Conservation (phyloP, 441 rosid genomes). For the Gossypium aridum region DNA sequence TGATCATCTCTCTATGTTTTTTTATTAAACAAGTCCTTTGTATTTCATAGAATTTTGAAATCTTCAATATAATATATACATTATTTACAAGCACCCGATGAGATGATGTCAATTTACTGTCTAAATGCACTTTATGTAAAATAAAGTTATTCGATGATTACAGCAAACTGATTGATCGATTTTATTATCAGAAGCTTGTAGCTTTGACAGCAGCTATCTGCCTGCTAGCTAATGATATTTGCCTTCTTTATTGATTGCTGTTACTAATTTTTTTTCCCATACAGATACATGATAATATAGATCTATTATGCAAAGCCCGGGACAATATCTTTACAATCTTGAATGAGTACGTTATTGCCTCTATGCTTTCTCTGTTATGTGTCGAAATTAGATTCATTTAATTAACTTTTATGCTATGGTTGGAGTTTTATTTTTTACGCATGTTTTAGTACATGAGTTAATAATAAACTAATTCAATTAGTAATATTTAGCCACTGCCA, state of each 20-base stretch:
- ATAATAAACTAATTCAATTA: too few relatives aligned
- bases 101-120: neutral
- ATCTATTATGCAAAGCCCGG: constrained; percentile 58
- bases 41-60: neutral
- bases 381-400: neutral
- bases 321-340: constrained; percentile 67
- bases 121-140: neutral
- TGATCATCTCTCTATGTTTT: neutral
- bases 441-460: too few relatives aligned
- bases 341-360: constrained; percentile 52
- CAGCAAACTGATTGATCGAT: neutral
- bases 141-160: neutral
- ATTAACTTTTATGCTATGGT: neutral
- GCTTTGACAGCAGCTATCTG: neutral
- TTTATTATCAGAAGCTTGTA: neutral
- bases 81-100: too few relatives aligned
- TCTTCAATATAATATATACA: too few relatives aligned
- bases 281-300: constrained; percentile 70
- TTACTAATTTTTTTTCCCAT: neutral
- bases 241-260: neutral
- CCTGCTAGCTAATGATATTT: neutral
- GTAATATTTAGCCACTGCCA: too few relatives aligned
- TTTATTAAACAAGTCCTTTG: neutral
- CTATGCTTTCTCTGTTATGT: constrained; percentile 2
- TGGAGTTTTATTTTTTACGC: too few relatives aligned